Conservation (phyloP, 371 early-diverging fungal genomes). For the Apophysomyces elegans region DNA sequence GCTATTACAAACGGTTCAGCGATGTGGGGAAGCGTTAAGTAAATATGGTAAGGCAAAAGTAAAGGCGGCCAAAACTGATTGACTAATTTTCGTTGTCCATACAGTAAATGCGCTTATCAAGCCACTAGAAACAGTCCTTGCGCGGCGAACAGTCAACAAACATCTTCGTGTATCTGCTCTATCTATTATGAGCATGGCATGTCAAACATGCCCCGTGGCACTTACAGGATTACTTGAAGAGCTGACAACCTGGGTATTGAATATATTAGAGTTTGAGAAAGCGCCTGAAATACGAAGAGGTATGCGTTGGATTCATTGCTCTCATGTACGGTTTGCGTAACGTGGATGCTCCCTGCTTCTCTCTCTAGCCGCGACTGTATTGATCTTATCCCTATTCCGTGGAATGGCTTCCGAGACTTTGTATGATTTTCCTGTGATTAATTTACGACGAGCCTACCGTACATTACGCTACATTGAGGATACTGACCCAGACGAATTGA, state of each 20-base stretch:
- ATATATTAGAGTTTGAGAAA: conserved; percentile 68
- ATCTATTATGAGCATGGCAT: conserved; percentile 73
- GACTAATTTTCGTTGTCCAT: conserved; percentile 1
- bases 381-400: conserved; percentile 70
- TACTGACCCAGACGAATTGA: conserved; percentile 70
- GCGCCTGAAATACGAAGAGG: conserved; percentile 69
- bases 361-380: conserved; percentile 64
- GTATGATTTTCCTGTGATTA: conserved; percentile 59
- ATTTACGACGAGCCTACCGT: conserved; percentile 58
- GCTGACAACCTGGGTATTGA: conserved; percentile 69
- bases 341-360: conserved; percentile 8
- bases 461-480: conserved; percentile 67
- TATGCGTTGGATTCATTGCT: conserved; percentile 20
- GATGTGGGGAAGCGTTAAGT: conserved; percentile 78
- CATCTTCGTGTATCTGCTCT: conserved; percentile 66
- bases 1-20: conserved; percentile 81
- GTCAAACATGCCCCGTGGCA: conserved; percentile 75
- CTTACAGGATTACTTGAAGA: conserved; percentile 66
- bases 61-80: background rate
- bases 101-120: conserved; percentile 66
- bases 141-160: conserved; percentile 37
- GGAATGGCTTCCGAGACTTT: conserved; percentile 64
- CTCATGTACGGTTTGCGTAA: background rate
- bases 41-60: conserved; percentile 60
- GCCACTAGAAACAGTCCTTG: conserved; percentile 69